Base-by-base conservation (phyloP, 2,329 filamentous ascomycete genomes). In the Pseudocercospora cruenta region DNA sequence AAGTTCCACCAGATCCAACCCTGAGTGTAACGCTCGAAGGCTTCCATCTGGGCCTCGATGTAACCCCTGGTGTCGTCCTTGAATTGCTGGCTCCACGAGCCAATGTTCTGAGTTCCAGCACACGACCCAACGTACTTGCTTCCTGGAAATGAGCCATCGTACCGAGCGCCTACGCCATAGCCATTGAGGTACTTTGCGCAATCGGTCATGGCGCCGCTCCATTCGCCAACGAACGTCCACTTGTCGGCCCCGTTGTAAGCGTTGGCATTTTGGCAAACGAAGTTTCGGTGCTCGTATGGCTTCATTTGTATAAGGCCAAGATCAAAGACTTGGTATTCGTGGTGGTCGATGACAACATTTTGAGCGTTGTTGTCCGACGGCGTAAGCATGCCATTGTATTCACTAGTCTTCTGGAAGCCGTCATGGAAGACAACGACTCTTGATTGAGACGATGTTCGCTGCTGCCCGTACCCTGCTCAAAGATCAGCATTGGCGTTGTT, bases 191-290 rank as follows among this genome's bases (percentile, higher is more conserved):
- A 80, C 33, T 76, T 76, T 10, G 85, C 84, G 70, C 85, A 86
- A 73, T 88, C 86, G 2, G 89, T 91, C 82, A 90, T 85, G 14
- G 88, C 89, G 22, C 83, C 88, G 1, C 85, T 87, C 88, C 89
- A 91, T 75, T 91, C 89, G 49, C 89, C 89, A 4, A 90, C 84
- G 62, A 91, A 80, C n/a, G 86, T 84, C 83, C 86, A 89, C 76
- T 91, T 90, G 76, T 91, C 87, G 4, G 82, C 80, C 33, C 82
- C 80, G 6, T 78, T 75, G 65, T 87, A 87, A 7, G 77, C 73
- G 1, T 76, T 74, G 2, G 82, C 82, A 69, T 85, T 84, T 60
- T 80, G 81, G 78, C 88, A 91, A 60, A 86, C 87, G 28, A 79
- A 78, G 64, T 83, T 78, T 43, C 86, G 78, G 70, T 91, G 89